Base-by-base conservation (phyloP, 2,329 filamentous ascomycete species). In the Cryphonectria parasitica region DNA sequence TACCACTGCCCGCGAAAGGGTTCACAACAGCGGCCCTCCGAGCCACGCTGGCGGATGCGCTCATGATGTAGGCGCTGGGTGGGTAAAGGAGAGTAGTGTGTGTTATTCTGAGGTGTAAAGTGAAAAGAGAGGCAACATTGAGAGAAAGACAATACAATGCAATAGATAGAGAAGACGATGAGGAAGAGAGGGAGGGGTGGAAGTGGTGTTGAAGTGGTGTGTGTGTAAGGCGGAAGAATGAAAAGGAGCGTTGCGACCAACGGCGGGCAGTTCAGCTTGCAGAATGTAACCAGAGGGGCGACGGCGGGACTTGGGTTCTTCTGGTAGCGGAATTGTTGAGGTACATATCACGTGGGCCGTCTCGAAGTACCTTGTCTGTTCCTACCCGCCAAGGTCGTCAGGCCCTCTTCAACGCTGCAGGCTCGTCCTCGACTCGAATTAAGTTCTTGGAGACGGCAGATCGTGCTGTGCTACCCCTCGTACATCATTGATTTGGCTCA, bases 21-120 rank as follows among this genome's bases (percentile, higher is more conserved):
- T 85, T 87, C 74, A 85, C 81, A 76, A 84, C 80, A 73, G 85
- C 82, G 72, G 85, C 86, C 82, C 86, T 82, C 72, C 86, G 86
- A 80, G 86, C 87, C 76, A 87, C 83, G 77, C 79, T 84, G 72
- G 87, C 82, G 64, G 87, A 87, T 77, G 86, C 84, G 83, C 86
- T 88, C 87, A 89, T 89, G 74, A 56, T 67, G 64, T 41, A 68
- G 69, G 66, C 71, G 69, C 71, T 62, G 31, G 43, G 31, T 7
- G 22, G 34, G 6, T 11, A 43, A 52, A 31, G 64, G 28, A 62
- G 31, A n/a, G 39, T 56, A n/a, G n/a, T 39, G 34, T 36, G 15
- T 31, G 15, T 62, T 63, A 64, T 52, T 41, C 25, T 41, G 5
- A 56, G 34, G 19, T 25, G 65, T 61, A 28, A 52, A 39, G 62